Conservation (phyloP, 129 eudicot genomes). For the Artemisia argyi region DNA sequence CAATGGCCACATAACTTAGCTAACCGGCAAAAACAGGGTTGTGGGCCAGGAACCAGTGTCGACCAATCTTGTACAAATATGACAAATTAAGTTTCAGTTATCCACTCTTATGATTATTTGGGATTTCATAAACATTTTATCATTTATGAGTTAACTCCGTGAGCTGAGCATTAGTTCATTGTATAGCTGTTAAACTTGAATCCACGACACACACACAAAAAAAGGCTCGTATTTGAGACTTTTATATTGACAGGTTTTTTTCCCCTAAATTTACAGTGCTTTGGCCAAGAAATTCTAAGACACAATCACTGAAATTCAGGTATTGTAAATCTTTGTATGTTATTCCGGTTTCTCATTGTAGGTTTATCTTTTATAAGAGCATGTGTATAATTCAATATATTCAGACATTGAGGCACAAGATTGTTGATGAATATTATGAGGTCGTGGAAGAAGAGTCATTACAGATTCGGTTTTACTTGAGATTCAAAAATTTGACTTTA, state of each 20-base stretch:
- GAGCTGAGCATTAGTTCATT: too few species aligned
- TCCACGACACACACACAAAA: too few species aligned
- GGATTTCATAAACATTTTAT: background rate
- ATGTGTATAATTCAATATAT: background rate
- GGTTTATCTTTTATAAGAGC: background rate
- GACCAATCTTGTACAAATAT: conserved; percentile 82
- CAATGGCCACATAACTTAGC: conserved; percentile 55
- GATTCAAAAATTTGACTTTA: conserved; percentile 24
- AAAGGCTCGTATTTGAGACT: too few species aligned
- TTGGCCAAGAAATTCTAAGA: conserved; percentile 81
- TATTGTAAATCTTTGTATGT: background rate
- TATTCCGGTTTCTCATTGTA: background rate
- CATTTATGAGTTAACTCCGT: background rate
- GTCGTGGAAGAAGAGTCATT: conserved; percentile 92
- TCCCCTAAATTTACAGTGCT: conserved; percentile 51
- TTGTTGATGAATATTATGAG: conserved; percentile 96
- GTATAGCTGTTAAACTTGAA: too few species aligned
- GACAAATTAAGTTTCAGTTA: conserved; percentile 51
- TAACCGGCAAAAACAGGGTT: conserved; percentile 82
- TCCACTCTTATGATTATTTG: background rate
- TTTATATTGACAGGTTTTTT: too few species aligned
- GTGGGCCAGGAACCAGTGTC: conserved; percentile 90
- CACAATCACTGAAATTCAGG: conserved; percentile 92
- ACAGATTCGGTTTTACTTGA: conserved; percentile 55
- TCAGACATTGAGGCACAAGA: conserved; percentile 79